These are phyloP conservation scores for Ilex paraguariensis DNA, from an alignment of 305 asterid genomes.

Conservation along the genomic window DNA sequence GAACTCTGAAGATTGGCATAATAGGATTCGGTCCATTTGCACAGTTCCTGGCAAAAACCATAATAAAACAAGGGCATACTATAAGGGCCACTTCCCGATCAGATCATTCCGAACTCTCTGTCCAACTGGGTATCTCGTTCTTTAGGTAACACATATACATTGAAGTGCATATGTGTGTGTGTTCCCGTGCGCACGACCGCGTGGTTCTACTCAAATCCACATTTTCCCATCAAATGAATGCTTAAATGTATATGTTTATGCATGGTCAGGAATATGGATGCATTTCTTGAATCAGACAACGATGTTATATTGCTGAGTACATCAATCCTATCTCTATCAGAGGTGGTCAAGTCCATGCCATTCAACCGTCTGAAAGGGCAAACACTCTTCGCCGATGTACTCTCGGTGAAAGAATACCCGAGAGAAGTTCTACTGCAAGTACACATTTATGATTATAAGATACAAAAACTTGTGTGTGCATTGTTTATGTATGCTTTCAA, in stretches of 20 bases:
- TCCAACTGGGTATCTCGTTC: constrained; percentile 52
- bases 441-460: neutral
- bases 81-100: constrained; percentile 74
- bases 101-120: constrained; percentile 56
- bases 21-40: constrained; percentile 84
- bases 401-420: constrained; percentile 81
- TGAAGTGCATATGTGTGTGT: neutral
- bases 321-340: constrained; percentile 63
- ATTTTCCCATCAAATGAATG: neutral
- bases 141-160: constrained; percentile 37
- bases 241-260: neutral
- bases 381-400: constrained; percentile 74
- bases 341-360: constrained; percentile 59
- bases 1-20: constrained; percentile 55
- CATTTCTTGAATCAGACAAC: constrained; percentile 52
- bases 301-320: constrained; percentile 67
- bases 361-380: constrained; percentile 41
- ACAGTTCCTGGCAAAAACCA: constrained; percentile 59
- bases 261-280: constrained; percentile 47
- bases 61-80: constrained; percentile 62
- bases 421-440: constrained; percentile 66
- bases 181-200: no score
- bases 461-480: neutral
- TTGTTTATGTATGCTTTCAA: neutral
- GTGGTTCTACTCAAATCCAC: neutral